Conservation (phyloP, 2,329 filamentous ascomycete genomes). For the Ramularia collo-cygni region DNA sequence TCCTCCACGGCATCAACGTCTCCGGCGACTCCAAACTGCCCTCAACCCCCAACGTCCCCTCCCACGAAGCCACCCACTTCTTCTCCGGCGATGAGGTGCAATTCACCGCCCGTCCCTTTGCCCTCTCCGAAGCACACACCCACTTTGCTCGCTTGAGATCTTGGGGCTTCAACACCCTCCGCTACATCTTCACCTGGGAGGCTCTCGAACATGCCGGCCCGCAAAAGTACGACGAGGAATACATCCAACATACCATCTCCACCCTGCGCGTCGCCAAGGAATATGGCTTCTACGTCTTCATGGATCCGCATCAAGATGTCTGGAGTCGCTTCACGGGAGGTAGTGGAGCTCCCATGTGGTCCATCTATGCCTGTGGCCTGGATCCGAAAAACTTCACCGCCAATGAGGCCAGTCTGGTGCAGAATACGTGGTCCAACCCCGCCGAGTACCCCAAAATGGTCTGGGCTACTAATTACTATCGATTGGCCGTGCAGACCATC, state of each 20-base stretch:
- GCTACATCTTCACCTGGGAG: slow-evolving; percentile 98
- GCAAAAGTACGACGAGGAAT: slow-evolving; percentile 87
- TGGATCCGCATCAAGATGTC: slow-evolving; percentile 98
- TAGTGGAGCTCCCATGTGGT: slow-evolving; percentile 96
- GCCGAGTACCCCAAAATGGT: slow-evolving; percentile 95
- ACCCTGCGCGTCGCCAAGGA: slow-evolving; percentile 75
- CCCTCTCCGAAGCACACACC: slow-evolving; percentile 69
- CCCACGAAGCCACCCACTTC: slow-evolving; percentile 70
- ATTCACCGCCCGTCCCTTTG: slow-evolving; percentile 81
- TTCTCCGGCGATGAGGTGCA: slow-evolving; percentile 89
- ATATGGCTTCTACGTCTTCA: slow-evolving; percentile 94
- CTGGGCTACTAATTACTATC: slow-evolving; percentile 95
- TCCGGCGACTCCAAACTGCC: slow-evolving; percentile 88
- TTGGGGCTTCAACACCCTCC: slow-evolving; percentile 92
- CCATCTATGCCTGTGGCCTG: slow-evolving; percentile 85
- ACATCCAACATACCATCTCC: slow-evolving; percentile 84
- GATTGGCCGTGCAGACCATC: slow-evolving; percentile 79
- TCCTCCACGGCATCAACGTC: slow-evolving; percentile 88
- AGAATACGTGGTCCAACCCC: slow-evolving; percentile 85
- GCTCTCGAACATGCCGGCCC: slow-evolving; percentile 92
- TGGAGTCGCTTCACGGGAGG: slow-evolving; percentile 95
- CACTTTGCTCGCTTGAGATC: slow-evolving; percentile 82
- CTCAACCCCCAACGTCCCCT: slow-evolving; percentile 70
- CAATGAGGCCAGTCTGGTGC: slow-evolving; percentile 87
- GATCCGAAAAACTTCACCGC: slow-evolving; percentile 78